Conservation (phyloP, 116 monocot species). For the Thalassia testudinum region DNA sequence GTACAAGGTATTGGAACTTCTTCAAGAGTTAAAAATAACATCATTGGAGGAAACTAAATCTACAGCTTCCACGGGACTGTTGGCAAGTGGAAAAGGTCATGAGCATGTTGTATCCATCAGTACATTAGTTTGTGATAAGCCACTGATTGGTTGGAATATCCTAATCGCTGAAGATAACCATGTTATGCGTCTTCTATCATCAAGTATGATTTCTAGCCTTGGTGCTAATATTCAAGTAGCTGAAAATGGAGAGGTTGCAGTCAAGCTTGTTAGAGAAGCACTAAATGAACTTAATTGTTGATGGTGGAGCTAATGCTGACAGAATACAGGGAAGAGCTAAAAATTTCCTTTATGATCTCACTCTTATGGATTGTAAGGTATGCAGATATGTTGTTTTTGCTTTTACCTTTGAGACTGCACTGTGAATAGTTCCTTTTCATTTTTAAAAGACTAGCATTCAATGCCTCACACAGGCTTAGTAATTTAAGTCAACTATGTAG, state of each 20-base stretch:
- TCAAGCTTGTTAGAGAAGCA: conserved; percentile 23
- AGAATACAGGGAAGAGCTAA: neutral
- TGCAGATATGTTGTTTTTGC: neutral
- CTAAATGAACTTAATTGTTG: conserved; percentile 4
- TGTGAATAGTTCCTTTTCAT: neutral
- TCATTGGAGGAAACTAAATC: neutral
- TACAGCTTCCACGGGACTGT: neutral
- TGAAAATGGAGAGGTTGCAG: conserved; percentile 37
- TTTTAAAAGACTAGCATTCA: neutral
- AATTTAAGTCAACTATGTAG: neutral
- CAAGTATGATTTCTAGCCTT: conserved; percentile 13
- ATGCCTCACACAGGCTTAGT: neutral
- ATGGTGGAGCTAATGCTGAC: conserved; percentile 1
- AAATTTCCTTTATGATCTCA: conserved; percentile 28
- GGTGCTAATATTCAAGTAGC: conserved; percentile 38
- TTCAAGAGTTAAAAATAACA: conserved; percentile 23
- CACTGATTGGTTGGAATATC: conserved; percentile 27
- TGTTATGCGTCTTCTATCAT: conserved; percentile 19
- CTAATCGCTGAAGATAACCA: conserved; percentile 45
- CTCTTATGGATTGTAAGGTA: conserved; percentile 88
- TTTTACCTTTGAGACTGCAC: neutral
- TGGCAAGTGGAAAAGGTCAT: neutral
- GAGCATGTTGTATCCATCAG: neutral
- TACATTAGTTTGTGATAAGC: conserved; percentile 2
- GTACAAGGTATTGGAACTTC: conserved; percentile 14